Percentiles rank a stretch among this genome's conserved stretches.
Evolutionary conservation across 2,329 filamentous ascomycete genomes (phyloP).

Genomic region (Juglanconis juglandina): DNA sequence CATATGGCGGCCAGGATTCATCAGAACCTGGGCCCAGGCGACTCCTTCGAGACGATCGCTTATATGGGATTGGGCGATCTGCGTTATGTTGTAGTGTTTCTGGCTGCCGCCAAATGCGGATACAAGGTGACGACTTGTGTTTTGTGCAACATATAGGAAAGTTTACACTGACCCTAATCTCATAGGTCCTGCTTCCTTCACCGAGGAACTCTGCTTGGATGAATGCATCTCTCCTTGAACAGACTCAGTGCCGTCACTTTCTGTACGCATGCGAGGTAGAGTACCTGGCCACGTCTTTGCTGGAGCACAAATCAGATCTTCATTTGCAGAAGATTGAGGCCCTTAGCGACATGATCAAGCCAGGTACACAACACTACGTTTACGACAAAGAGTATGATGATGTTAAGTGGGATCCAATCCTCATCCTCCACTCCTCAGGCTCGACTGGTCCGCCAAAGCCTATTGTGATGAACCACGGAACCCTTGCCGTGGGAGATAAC

Average conservation of each 20-base stretch:
- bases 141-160: neutral
- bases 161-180: neutral
- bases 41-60: constrained; percentile 7
- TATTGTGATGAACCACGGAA: constrained; percentile 21
- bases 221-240: constrained; percentile 11
- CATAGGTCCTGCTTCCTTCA: constrained; percentile 4
- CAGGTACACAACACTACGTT: constrained; percentile 2
- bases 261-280: neutral
- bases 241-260: constrained; percentile 8
- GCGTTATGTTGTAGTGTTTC: constrained; percentile 8
- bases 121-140: neutral
- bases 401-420: constrained; percentile 18
- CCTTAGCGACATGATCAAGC: constrained; percentile 9
- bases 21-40: constrained; percentile 1
- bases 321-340: neutral
- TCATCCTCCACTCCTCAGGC: constrained; percentile 21
- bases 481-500: constrained; percentile 17
- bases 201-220: constrained; percentile 12
- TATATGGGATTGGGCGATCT: constrained; percentile 9
- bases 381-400: constrained; percentile 18
- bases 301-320: constrained; percentile 1
- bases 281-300: neutral
- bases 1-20: constrained; percentile 5
- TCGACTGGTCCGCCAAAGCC: constrained; percentile 21
- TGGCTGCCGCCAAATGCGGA: constrained; percentile 14